These are phyloP conservation scores for Lentinus tigrinus DNA, from an alignment of 768 basidiomycete genomes.

Conservation along the genomic window DNA sequence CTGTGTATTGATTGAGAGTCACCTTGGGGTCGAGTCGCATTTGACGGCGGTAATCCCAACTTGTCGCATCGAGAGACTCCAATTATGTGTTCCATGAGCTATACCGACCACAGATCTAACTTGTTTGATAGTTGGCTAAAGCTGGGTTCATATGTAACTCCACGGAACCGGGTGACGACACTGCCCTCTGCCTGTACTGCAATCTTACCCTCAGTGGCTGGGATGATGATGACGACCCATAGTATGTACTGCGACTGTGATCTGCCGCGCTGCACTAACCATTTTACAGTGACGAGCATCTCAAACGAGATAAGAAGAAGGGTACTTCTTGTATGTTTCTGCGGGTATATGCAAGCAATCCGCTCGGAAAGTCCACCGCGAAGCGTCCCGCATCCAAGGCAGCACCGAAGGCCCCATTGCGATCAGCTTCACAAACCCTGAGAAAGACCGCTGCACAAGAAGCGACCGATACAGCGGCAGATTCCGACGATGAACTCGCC, in stretches of 20 bases:
- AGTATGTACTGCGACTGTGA: slow-evolving; percentile 47
- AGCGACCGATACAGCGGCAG: slow-evolving; percentile 9
- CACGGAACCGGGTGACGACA: slow-evolving; percentile 66
- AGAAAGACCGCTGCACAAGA: background rate
- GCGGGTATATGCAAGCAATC: slow-evolving; percentile 12
- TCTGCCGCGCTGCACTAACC: background rate
- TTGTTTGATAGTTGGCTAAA: slow-evolving; percentile 67
- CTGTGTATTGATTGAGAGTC: no score
- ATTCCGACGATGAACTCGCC: slow-evolving; percentile 28
- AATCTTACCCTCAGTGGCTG: slow-evolving; percentile 78
- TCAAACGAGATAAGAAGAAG: slow-evolving; percentile 57
- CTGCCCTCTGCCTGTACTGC: slow-evolving; percentile 86
- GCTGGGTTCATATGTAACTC: slow-evolving; percentile 88
- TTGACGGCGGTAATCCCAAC: no score
- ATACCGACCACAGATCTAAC: background rate
- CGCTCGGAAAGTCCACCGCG: slow-evolving; percentile 20
- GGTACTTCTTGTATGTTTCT: slow-evolving; percentile 45
- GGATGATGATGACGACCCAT: slow-evolving; percentile 84
- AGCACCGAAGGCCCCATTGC: slow-evolving; percentile 24
- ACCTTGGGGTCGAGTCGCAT: no score
- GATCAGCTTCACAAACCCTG: slow-evolving; percentile 20
- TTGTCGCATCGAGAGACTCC: no score
- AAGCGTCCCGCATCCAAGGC: slow-evolving; percentile 29
- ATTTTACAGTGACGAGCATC: slow-evolving; percentile 66
- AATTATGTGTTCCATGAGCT: background rate